phyloP scores from a whole-genome alignment of 2,329 filamentous ascomycete genomes.

The Sporothrix brunneoviolacea region DNA sequence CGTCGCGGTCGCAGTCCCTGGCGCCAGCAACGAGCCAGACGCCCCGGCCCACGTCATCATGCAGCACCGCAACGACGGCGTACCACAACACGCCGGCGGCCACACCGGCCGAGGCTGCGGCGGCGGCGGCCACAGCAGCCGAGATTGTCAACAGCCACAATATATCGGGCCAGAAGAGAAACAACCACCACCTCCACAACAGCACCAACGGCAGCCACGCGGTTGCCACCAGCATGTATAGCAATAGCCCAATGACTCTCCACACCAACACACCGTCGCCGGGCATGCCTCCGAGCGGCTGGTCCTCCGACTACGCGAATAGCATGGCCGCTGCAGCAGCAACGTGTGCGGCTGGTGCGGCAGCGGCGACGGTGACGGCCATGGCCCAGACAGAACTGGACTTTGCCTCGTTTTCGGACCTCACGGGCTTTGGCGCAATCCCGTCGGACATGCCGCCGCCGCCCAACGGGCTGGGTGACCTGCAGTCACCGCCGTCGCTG shows the following conservation, averaged over 20 bases:
- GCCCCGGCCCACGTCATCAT: constrained; percentile 14
- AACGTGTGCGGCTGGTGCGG: constrained; percentile 16
- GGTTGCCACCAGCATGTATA: constrained; percentile 25
- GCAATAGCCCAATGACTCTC: constrained; percentile 34
- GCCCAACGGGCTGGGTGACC: constrained; percentile 13
- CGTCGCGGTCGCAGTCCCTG: constrained; percentile 6
- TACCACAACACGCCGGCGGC: constrained; percentile 17
- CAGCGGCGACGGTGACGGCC: neutral
- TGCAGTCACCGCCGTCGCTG: constrained; percentile 29
- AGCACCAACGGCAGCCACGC: constrained; percentile 20
- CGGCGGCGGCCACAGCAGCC: constrained; percentile 16
- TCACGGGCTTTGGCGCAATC: constrained; percentile 37
- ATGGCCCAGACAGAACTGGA: constrained; percentile 9
- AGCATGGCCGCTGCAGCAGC: constrained; percentile 32
- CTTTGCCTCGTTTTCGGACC: constrained; percentile 35
- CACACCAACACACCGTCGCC: constrained; percentile 39
- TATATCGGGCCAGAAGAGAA: neutral
- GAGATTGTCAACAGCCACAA: constrained; percentile 20
- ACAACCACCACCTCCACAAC: constrained; percentile 3
- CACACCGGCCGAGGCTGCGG: constrained; percentile 17
- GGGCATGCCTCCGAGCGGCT: constrained; percentile 36
- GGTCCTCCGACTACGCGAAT: constrained; percentile 25
- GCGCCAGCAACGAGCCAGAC: constrained; percentile 1
- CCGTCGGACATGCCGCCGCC: constrained; percentile 18
- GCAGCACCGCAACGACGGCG: constrained; percentile 11